Base-by-base conservation (phyloP, 2,329 filamentous ascomycete species). In the Zymoseptoria crescenta region DNA sequence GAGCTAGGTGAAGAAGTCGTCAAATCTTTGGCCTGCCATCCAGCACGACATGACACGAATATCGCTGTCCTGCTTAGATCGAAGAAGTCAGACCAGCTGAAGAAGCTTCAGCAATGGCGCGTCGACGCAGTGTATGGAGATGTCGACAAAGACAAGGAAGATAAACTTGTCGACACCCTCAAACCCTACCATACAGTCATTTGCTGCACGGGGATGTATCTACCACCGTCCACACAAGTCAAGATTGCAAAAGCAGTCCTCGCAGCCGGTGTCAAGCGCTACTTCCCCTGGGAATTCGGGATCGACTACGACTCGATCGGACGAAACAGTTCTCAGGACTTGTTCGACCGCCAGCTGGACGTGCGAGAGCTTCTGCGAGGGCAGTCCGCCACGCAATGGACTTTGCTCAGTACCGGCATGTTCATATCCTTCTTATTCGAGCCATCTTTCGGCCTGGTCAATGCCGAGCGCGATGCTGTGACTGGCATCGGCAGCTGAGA, bases 201-300 rank as follows among this genome's bases (percentile, higher is more conserved):
- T 54, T 79, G 79, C 50, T 86, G 83, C 65, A 81, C 79, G 1
- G 87, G 87, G 27, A 87, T 87, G 72, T 77, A 77, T 0, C 73
- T 82, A 0, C 79, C 81, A 0, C 57, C 77, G 0, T 83, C 81
- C 1, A 83, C 79, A 0, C 81, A 88, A 67, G 62, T 77, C 1
- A 87, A 86, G 65, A 73, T 89, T 19, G 73, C 81, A 0, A 67
- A 75, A 9, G 85, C 86, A 0, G 81, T 79, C 0, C 71, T 89
- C 0, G 69, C 72, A 9, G 83, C 81, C 0, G 71, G 74, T 0
- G 78, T 80, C 0, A 64, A 72, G 13, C 74, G 81, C 0, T 89
- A 80, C 67, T 79, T 89, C 19, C 87, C 87, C 0, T 90, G 87
- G 87, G 87, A 90, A 70, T 89, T 86, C 69, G 87, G 87, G 0